Conservation (phyloP, 2,329 filamentous ascomycete genomes). For the Metarhizium robertsii region DNA sequence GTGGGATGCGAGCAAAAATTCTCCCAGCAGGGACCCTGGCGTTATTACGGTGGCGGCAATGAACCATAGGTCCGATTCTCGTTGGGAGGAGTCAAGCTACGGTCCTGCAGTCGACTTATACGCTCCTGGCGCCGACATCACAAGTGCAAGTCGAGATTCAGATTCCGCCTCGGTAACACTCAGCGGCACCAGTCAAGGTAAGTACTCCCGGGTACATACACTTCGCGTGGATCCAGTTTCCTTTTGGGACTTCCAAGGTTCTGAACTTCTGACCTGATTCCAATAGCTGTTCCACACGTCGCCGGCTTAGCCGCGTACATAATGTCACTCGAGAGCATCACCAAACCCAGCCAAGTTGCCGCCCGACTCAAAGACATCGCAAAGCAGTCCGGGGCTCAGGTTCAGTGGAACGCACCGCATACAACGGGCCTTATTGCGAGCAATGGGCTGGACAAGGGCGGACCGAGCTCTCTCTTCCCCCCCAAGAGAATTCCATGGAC, state of each 20-base stretch:
- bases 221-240: not conserved
- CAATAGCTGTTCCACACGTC: conserved; percentile 51
- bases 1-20: conserved; percentile 39
- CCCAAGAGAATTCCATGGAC: too few relatives aligned
- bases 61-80: conserved; percentile 26
- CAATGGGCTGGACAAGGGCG: too few relatives aligned
- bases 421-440: too few relatives aligned
- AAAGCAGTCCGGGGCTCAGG: too few relatives aligned
- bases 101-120: conserved; percentile 44
- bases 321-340: conserved; percentile 28
- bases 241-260: not conserved
- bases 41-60: conserved; percentile 54
- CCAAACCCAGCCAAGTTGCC: not conserved
- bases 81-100: conserved; percentile 47
- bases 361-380: too few relatives aligned
- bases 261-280: not conserved
- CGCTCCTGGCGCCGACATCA: conserved; percentile 44
- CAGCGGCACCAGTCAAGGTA: conserved; percentile 50
- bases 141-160: conserved; percentile 41
- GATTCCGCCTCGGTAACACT: conserved; percentile 35
- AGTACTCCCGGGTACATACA: not conserved
- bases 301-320: conserved; percentile 61
- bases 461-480: too few relatives aligned
- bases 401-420: too few relatives aligned
- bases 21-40: conserved; percentile 44